These are phyloP conservation scores for Phragmites australis DNA, from an alignment of 176 grass and related monocot genomes.

Conservation along the genomic window DNA sequence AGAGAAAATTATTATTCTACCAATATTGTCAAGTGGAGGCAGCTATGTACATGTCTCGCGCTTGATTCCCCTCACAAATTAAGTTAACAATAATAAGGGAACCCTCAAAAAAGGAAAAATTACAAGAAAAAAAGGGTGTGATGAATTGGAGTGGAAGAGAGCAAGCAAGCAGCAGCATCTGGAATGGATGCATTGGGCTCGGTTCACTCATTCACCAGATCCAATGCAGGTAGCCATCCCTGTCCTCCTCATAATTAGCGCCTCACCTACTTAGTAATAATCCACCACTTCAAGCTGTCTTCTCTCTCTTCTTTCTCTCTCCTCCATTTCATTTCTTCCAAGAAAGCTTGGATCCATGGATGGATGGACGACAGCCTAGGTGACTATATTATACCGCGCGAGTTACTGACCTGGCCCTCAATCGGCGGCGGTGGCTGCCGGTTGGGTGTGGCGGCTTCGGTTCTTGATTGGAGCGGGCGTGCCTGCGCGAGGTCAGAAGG, in stretches of 20 bases:
- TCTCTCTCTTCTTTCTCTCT: neutral
- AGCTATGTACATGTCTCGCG: slow-evolving; percentile 49
- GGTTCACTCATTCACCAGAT: slow-evolving; percentile 38
- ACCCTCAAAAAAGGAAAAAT: neutral
- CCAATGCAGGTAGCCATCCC: slow-evolving; percentile 52
- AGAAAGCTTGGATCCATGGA: slow-evolving; percentile 36
- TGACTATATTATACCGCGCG: too few species aligned
- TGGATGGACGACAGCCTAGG: neutral
- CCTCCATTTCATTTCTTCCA: slow-evolving; percentile 16
- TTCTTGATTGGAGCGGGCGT: neutral
- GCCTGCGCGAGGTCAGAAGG: slow-evolving; percentile 26
- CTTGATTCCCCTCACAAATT: slow-evolving; percentile 13
- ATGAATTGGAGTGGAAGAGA: neutral
- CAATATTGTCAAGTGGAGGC: slow-evolving; percentile 44
- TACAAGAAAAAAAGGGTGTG: neutral
- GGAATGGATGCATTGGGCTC: neutral
- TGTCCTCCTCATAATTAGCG: slow-evolving; percentile 62
- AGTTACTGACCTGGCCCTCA: slow-evolving; percentile 39
- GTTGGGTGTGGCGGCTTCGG: neutral
- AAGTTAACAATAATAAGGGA: slow-evolving; percentile 31
- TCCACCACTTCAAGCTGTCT: slow-evolving; percentile 40
- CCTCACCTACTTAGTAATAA: slow-evolving; percentile 40
- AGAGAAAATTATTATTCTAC: slow-evolving; percentile 45
- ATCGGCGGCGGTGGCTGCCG: neutral
- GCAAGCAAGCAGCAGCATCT: neutral